Evolutionary conservation across 2,329 filamentous ascomycete genomes (phyloP).

Genomic region (Rosellinia necatrix): DNA sequence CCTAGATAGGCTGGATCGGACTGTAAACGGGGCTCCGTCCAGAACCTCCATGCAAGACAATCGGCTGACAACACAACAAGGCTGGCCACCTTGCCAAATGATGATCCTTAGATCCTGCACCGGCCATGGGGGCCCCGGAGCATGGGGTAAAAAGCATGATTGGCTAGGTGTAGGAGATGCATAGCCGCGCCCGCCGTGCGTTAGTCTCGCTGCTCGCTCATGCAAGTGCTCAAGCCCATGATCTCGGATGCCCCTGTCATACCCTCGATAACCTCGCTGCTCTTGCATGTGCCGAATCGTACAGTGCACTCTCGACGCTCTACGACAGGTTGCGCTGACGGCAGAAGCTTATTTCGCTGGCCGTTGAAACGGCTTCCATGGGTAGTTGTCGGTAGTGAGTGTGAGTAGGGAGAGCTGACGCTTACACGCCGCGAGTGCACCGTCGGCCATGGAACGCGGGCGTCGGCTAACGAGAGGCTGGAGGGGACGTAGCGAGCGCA

Average conservation of each 20-base stretch:
- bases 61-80: constrained; percentile 23
- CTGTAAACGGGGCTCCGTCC: background rate
- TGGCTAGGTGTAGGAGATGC: constrained; percentile 42
- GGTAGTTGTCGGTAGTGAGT: too few species aligned
- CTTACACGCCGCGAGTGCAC: too few species aligned
- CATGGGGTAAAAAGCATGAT: constrained; percentile 39
- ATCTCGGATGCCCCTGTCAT: constrained; percentile 34
- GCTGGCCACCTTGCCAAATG: constrained; percentile 29
- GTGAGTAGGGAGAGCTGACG: too few species aligned
- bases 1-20: background rate
- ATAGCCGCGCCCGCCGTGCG: constrained; percentile 46
- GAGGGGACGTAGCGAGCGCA: too few species aligned
- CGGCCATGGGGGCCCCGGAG: constrained; percentile 19
- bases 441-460: constrained; percentile 8
- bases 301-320: constrained; percentile 5
- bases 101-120: constrained; percentile 26
- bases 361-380: constrained; percentile 29
- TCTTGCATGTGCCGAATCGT: constrained; percentile 25
- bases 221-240: constrained; percentile 43
- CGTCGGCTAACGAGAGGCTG: too few species aligned
- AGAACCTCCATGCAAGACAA: background rate
- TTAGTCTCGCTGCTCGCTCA: constrained; percentile 42
- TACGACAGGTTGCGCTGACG: constrained; percentile 24
- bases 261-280: constrained; percentile 15
- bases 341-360: constrained; percentile 31